Evolutionary conservation across 2,329 filamentous ascomycete genomes (phyloP).

Genomic region (Exophiala spinifera): DNA sequence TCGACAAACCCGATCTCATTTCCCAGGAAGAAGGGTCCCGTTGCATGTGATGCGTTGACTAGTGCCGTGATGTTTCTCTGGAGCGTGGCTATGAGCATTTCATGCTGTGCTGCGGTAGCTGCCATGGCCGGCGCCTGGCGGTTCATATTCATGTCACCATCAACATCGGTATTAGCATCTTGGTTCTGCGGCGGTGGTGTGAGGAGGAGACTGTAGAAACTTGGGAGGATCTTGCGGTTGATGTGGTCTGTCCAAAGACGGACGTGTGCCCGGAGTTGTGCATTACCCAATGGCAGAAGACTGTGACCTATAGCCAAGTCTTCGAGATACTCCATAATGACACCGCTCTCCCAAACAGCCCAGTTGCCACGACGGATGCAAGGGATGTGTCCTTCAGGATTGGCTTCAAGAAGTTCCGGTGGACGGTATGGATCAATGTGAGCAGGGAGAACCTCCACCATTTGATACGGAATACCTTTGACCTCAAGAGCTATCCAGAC

Average conservation of each 20-base stretch:
- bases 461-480: constrained; percentile 76
- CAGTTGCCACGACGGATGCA: constrained; percentile 74
- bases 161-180: neutral
- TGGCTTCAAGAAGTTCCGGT: constrained; percentile 69
- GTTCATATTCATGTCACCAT: constrained; percentile 10
- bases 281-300: constrained; percentile 61
- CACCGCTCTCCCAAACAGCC: constrained; percentile 76
- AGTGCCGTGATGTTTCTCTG: constrained; percentile 63
- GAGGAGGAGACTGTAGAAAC: constrained; percentile 69
- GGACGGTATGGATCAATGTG: constrained; percentile 67
- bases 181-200: constrained; percentile 20
- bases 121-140: constrained; percentile 8
- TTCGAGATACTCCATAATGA: constrained; percentile 85
- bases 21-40: constrained; percentile 69
- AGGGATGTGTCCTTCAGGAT: constrained; percentile 72
- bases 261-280: constrained; percentile 68
- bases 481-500: constrained; percentile 86
- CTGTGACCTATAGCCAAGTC: constrained; percentile 62
- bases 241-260: constrained; percentile 80
- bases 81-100: constrained; percentile 39
- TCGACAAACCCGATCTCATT: constrained; percentile 63
- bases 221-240: constrained; percentile 71
- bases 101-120: constrained; percentile 16
- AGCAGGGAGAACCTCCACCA: constrained; percentile 63
- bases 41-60: constrained; percentile 54